Evolutionary conservation across 179 eudicot species (phyloP), one percentile per base, ranked within the genome.

Genomic region (Camellia oleifera): DNA sequence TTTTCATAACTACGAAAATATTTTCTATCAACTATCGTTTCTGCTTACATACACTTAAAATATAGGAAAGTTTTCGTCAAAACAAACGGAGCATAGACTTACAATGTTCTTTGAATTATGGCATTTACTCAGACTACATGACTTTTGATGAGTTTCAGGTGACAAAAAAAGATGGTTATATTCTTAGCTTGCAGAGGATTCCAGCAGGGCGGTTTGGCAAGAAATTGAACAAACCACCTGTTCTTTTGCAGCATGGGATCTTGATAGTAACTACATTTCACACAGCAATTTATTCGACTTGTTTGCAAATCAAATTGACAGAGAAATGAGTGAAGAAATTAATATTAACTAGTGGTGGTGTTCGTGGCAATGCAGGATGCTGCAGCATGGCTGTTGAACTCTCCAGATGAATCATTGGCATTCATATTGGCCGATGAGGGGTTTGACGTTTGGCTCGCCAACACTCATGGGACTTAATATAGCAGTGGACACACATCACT

Each of bases 361-460:
- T n/a, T 17, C 42, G 12, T 57, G 18, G 60, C 74, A 23, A 23
- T 23, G 26, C 26, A 90, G 92, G 95, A 91, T 69, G 95, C 91
- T 75, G 69, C 84, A 58, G 80, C 93, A 79, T 91, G 95, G 95
- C 72, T 92, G 78, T 60, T 86, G 64, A 89, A 79, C 60, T 70
- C 85, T 8, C 93, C 94, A 12, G 77, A 87, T 14, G 83, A 92
- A 75, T 84, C 93, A 26, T 80, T 91, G 72, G 91, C 88, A 63
- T 87, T 85, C 52, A 83, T 92, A 12, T 85, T 92, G 86, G 97
- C 92, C 5, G 97, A 92, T 72, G 87, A 75, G 7, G 97, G 94
- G 6, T 91, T 83, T 26, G 97, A 92, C 86, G 94, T 92, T 72
- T 92, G 97, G 94, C 84, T 92, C 73, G 79, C 87, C 57, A 92